Percentiles rank a stretch among this genome's conserved stretches.
phyloP scores from a whole-genome alignment of 768 basidiomycete species.

The Boletus vermiculosoides region DNA sequence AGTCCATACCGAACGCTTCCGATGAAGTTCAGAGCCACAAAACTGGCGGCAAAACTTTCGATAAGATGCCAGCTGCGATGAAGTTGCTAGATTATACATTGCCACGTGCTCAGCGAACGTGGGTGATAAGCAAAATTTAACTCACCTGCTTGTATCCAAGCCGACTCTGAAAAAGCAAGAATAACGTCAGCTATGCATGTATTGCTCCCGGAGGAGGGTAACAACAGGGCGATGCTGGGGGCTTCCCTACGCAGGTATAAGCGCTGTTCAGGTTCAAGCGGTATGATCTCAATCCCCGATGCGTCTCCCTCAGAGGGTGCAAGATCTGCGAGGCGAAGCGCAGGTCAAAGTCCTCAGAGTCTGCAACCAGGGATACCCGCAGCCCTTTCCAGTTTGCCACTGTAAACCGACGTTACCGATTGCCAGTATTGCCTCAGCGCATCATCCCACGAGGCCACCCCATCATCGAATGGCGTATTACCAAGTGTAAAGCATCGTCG shows the following conservation, averaged over 20 bases:
- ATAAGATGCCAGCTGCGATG: conserved; percentile 82
- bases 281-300: conserved; percentile 91
- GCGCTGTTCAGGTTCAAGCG: conserved; percentile 97
- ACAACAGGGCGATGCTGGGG: conserved; percentile 62
- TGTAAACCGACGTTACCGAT: conserved; percentile 73
- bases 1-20: conserved; percentile 69
- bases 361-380: conserved; percentile 77
- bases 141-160: conserved; percentile 80
- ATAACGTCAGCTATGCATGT: conserved; percentile 48
- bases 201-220: conserved; percentile 40
- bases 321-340: conserved; percentile 11
- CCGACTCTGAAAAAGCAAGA: conserved; percentile 48
- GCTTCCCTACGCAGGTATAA: conserved; percentile 99
- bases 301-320: conserved; percentile 26
- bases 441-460: conserved; percentile 33
- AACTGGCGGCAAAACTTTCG: conserved; percentile 86
- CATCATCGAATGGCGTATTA: conserved; percentile 38
- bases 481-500: conserved; percentile 56
- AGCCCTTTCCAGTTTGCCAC: conserved; percentile 75
- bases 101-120: not conserved
- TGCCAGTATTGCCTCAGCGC: conserved; percentile 34
- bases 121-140: not conserved
- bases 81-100: conserved; percentile 54
- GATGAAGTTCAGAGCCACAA: conserved; percentile 88
- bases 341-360: conserved; percentile 17